A percentile compares a stretch with the other conserved stretches of the same genome.
These are phyloP conservation scores for Aspergillus steynii DNA, from an alignment of 495 filamentous ascomycete genomes.

Conservation along the genomic window DNA sequence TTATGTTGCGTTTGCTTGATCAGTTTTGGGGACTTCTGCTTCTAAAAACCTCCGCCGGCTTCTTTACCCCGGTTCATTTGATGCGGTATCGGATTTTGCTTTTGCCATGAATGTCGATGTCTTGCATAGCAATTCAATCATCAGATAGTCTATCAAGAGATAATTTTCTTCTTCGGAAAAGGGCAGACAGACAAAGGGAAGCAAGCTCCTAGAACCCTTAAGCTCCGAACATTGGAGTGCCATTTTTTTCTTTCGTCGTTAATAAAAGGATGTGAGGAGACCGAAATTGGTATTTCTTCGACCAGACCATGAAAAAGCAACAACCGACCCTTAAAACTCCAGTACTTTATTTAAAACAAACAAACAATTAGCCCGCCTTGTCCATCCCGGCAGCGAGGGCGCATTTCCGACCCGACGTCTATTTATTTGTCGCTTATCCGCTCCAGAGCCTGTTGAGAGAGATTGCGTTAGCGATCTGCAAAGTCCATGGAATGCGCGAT, in stretches of 20 bases:
- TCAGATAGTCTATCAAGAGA: conserved; percentile 6
- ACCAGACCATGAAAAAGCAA: conserved; percentile 36
- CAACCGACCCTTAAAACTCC: conserved; percentile 46
- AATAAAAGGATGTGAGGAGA: conserved; percentile 25
- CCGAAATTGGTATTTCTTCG: conserved; percentile 27
- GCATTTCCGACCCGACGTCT: background rate
- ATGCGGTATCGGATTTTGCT: conserved; percentile 6
- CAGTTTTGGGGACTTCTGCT: background rate
- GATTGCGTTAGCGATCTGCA: conserved; percentile 22
- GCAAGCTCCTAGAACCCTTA: background rate
- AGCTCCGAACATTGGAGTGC: conserved; percentile 7
- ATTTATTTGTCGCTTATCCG: conserved; percentile 57
- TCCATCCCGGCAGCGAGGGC: background rate
- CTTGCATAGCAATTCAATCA: conserved; percentile 16
- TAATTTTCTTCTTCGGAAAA: background rate
- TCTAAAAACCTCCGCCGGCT: background rate
- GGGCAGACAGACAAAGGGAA: conserved; percentile 7
- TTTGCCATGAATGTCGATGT: conserved; percentile 14
- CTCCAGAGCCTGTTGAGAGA: conserved; percentile 52
- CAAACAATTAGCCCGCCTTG: background rate
- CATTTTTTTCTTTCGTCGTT: conserved; percentile 17
- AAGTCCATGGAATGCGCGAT: too few species aligned
- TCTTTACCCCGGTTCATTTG: conserved; percentile 4
- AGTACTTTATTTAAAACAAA: conserved; percentile 12
- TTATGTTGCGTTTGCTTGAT: too few species aligned